Evolutionary conservation across 2,329 filamentous ascomycete genomes (phyloP).

Genomic region (Lasiodiplodia sp.): DNA sequence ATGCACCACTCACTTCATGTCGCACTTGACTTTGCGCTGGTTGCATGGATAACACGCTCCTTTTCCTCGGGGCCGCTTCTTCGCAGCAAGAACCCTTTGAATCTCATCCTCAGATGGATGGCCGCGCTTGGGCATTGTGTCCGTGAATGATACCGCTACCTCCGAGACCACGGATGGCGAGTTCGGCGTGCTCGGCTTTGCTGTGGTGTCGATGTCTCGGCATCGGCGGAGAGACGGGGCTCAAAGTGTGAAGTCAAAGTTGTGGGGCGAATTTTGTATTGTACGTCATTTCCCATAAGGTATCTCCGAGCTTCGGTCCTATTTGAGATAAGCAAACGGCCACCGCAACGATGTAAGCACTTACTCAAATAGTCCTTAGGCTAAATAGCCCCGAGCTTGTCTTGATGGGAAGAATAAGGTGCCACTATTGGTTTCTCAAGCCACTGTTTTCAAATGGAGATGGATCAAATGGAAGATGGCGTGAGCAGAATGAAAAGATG

Average conservation of each 20-base stretch:
- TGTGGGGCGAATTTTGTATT: background rate
- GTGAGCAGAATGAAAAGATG: no score
- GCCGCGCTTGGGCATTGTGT: slow-evolving; percentile 8
- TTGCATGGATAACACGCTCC: slow-evolving; percentile 27
- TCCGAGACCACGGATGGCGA: no score
- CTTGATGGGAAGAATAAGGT: no score
- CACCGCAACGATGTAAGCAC: no score
- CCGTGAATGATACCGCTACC: background rate
- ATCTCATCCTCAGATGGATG: slow-evolving; percentile 16
- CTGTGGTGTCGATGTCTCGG: background rate
- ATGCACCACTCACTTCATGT: slow-evolving; percentile 20
- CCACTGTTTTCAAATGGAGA: no score
- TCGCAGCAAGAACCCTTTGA: slow-evolving; percentile 5
- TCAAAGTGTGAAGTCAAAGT: background rate
- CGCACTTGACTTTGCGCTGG: slow-evolving; percentile 24
- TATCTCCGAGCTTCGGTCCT: background rate
- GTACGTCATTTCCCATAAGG: background rate
- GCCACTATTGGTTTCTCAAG: no score
- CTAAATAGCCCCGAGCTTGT: no score
- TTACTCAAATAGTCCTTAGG: no score
- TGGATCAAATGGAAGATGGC: no score
- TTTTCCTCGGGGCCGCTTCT: slow-evolving; percentile 22
- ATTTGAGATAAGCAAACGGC: background rate
- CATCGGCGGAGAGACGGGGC: background rate
- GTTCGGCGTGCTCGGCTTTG: background rate